Evolutionary conservation across 192 early-diverging fungal genomes (phyloP).

Genomic region (Coemansia sp.): DNA sequence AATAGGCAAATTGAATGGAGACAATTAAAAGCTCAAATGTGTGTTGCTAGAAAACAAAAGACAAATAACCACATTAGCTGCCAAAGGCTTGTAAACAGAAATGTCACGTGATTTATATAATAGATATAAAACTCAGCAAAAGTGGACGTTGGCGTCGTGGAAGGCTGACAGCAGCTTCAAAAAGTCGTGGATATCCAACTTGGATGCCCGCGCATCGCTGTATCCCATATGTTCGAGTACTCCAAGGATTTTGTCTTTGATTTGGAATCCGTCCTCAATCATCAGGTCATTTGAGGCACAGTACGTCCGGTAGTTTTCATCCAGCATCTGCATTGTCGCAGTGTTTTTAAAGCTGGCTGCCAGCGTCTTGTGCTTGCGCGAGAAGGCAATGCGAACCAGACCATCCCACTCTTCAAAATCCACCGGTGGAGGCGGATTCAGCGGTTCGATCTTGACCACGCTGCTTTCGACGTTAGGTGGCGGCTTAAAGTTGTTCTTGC

Average conservation of each 20-base stretch:
- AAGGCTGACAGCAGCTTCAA: conserved; percentile 86
- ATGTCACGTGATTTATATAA: not conserved
- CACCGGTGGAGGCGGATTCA: conserved; percentile 91
- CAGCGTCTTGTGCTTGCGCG: conserved; percentile 92
- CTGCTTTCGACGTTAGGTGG: conserved; percentile 95
- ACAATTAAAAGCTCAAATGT: not conserved
- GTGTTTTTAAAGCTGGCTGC: conserved; percentile 87
- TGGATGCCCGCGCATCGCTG: conserved; percentile 77
- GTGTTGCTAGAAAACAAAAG: not conserved
- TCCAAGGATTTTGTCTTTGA: conserved; percentile 72
- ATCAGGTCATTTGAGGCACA: conserved; percentile 80
- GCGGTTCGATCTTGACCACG: conserved; percentile 92
- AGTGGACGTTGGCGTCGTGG: conserved; percentile 89
- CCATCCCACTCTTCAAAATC: conserved; percentile 98
- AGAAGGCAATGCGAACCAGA: conserved; percentile 88
- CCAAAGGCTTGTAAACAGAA: not conserved
- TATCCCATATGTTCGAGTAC: conserved; percentile 72
- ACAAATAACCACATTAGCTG: not conserved
- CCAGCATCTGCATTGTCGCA: conserved; percentile 84
- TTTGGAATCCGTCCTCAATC: conserved; percentile 82
- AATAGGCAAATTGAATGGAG: not conserved
- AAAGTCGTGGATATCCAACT: conserved; percentile 94
- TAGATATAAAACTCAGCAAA: conserved; percentile 58
- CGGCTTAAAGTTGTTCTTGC: conserved; percentile 97
- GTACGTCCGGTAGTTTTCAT: conserved; percentile 94